Conservation (phyloP, 225 moss, liverwort and hornwort species). For the Climacium dendroides region DNA sequence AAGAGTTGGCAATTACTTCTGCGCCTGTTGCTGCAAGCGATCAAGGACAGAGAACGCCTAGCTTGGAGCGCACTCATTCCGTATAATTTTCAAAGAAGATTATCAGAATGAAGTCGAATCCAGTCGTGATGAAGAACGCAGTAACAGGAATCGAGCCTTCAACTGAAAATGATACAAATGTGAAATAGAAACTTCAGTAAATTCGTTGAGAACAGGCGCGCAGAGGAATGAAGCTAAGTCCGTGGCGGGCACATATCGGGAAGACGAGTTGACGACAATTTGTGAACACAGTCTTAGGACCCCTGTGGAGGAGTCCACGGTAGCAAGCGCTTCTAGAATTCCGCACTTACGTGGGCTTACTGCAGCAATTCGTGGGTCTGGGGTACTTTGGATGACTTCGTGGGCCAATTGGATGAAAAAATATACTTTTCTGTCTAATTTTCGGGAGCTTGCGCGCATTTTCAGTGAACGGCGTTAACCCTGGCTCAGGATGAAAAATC, state of each 20-base stretch:
- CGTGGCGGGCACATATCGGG: not conserved
- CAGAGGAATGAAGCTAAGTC: not conserved
- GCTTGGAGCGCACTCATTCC: not conserved
- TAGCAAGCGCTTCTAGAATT: not conserved
- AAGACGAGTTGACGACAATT: not conserved
- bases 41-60: not conserved
- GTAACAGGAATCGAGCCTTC: not conserved
- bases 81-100: not conserved
- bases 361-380: not conserved
- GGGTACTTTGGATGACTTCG: not conserved
- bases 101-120: not conserved
- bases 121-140: not conserved
- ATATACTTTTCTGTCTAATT: accelerated
- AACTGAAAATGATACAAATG: not conserved
- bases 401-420: not conserved
- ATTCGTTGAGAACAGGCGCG: not conserved
- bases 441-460: not conserved
- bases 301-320: not conserved
- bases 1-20: not conserved
- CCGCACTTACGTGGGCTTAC: not conserved
- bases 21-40: not conserved
- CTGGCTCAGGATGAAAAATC: too few species aligned
- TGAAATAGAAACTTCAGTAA: not conserved
- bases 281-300: not conserved
- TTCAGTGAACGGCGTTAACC: not conserved